Evolutionary conservation across 1,284 basidiomycete genomes (phyloP).

Genomic region (Cerrena zonata): DNA sequence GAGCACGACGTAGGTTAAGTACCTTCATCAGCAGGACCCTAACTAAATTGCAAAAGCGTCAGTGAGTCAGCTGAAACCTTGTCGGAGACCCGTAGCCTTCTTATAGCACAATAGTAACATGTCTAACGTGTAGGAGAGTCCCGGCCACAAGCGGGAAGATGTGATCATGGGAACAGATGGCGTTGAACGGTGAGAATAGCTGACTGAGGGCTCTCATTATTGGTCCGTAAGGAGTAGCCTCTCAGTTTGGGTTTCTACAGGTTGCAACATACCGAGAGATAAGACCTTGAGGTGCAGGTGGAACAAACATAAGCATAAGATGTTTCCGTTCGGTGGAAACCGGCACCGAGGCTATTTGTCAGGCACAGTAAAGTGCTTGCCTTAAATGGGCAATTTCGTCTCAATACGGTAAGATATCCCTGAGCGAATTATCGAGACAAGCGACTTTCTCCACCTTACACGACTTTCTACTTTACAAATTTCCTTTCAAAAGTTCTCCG

Average conservation of each 20-base stretch:
- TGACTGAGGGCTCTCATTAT: background rate
- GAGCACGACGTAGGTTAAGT: background rate
- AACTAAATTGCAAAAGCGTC: background rate
- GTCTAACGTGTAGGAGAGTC: background rate
- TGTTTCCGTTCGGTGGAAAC: no score
- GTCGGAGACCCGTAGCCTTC: background rate
- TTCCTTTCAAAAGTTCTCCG: constrained; percentile 20
- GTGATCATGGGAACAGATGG: background rate
- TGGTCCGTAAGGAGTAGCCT: no score
- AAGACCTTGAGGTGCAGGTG: no score
- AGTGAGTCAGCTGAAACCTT: background rate
- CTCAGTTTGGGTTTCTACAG: no score
- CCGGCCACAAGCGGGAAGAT: background rate
- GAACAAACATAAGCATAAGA: no score
- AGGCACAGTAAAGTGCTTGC: no score
- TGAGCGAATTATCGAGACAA: no score
- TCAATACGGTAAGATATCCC: no score
- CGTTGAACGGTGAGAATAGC: background rate
- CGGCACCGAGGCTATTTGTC: no score
- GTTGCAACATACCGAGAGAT: no score
- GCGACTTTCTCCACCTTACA: no score
- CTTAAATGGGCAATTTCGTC: no score
- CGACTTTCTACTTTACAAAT: constrained; percentile 21
- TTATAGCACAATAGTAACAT: background rate
- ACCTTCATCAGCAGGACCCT: background rate